These are phyloP conservation scores for Spirogloea muscicola DNA, from an alignment of 139 green algal genomes.

Conservation along the genomic window DNA sequence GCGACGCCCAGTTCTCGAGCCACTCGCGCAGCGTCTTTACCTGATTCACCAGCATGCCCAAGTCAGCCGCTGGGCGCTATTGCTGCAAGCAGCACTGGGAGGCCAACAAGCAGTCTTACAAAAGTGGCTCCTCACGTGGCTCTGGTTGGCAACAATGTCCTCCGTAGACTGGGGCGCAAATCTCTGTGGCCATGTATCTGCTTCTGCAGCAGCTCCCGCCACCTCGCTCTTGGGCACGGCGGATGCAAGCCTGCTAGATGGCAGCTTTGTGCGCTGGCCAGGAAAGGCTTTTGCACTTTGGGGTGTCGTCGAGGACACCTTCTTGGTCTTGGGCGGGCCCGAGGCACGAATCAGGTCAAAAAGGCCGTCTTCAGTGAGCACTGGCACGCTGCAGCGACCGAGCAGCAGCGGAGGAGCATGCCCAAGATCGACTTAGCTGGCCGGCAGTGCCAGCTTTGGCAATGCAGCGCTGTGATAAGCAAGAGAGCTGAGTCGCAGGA, in stretches of 20 bases:
- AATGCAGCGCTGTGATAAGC: neutral
- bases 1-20: slow-evolving; percentile 68
- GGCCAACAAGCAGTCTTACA: too few species aligned
- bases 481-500: neutral
- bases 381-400: slow-evolving; percentile 3
- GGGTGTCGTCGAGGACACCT: neutral
- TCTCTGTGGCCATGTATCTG: slow-evolving; percentile 56
- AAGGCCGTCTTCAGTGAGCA: slow-evolving; percentile 42
- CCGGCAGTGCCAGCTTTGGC: neutral
- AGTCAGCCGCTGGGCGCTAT: too few species aligned
- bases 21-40: slow-evolving; percentile 54
- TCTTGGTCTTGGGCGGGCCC: neutral
- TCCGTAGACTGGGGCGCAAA: slow-evolving; percentile 68
- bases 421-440: neutral
- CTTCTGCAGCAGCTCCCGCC: neutral
- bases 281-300: neutral
- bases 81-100: too few species aligned
- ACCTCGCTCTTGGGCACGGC: slow-evolving; percentile 25
- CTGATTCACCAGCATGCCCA: too few species aligned
- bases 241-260: slow-evolving; percentile 52
- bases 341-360: slow-evolving; percentile 45
- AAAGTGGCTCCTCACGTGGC: too few species aligned
- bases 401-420: neutral
- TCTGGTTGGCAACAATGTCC: slow-evolving; percentile 88
- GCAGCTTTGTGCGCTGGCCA: slow-evolving; percentile 3